Evolutionary conservation across 2,329 filamentous ascomycete species (phyloP), one percentile per base, ranked within the genome.

Genomic region (Arthrocladium fulminans): DNA sequence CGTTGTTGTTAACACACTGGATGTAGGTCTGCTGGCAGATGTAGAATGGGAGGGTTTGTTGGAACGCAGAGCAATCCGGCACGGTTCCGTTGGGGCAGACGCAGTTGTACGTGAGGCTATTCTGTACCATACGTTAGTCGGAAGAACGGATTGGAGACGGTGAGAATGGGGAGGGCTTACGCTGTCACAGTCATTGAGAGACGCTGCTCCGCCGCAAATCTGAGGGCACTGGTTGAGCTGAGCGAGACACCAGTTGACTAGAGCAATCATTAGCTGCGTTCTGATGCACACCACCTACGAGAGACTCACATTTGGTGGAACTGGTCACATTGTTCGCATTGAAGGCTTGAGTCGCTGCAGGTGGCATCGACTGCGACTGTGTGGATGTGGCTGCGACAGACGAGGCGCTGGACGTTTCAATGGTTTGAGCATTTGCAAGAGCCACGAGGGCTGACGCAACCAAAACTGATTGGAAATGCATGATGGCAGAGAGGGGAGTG

Each of bases 181-280:
- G 29, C 66, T 38, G 53, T 78, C 70, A 62, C 81, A 84, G 42
- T 60, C 64, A 68, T 82, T 82, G 54, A 60, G 58, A 52, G 61
- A 65, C 55, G 70, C 65, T 54, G 63, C 60, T 53, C 72, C 71
- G 53, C 71, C 71, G 66, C 81, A 84, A 54, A 83, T 71, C 50
- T 72, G 61, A 13, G 75, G 76, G 67, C 81, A 84, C 38, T 72
- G 73, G 65, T 79, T 79, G 52, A 66, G 65, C 67, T 83, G 69
- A 54, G 71, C 76, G 47, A 65, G 63, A 62, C 81, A 84, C 79
- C 79, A 83, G 49, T 66, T 58, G 52, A 61, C 73, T 75, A 51
- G 43, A 38, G 20, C 23, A 22, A 25, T 22, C 51, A 15, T 38
- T 39, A 27, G 29, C 40, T 49, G 48, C 45, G 19, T 39, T 32